Conservation (phyloP, 768 basidiomycete genomes). For the Collybiopsis confluens region DNA sequence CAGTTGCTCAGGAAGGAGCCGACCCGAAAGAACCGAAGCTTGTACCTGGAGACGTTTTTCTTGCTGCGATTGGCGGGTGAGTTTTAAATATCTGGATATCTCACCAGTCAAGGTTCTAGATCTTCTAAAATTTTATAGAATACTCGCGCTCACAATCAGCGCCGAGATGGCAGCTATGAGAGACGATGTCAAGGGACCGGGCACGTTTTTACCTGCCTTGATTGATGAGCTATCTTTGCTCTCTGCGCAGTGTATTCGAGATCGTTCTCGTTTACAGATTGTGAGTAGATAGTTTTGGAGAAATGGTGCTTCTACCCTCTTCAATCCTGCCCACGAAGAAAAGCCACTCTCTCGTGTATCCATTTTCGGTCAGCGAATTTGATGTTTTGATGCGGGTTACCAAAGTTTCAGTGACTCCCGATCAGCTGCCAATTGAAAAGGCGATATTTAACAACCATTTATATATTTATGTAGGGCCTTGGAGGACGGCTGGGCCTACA, state of each 20-base stretch:
- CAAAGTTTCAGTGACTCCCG: too few species aligned
- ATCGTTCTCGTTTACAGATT: slow-evolving; percentile 28
- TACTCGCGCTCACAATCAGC: slow-evolving; percentile 57
- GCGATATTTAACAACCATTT: too few species aligned
- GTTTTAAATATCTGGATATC: slow-evolving; percentile 15
- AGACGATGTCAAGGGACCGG: slow-evolving; percentile 51
- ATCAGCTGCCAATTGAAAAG: too few species aligned
- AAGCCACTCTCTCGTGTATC: too few species aligned
- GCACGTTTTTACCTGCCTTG: slow-evolving; percentile 60
- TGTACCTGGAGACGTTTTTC: slow-evolving; percentile 73
- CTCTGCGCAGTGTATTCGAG: slow-evolving; percentile 25
- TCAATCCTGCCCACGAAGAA: too few species aligned
- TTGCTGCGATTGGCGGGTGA: slow-evolving; percentile 75
- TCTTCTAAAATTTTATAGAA: slow-evolving; percentile 30
- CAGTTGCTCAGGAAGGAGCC: slow-evolving; percentile 20
- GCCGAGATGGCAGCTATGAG: slow-evolving; percentile 53
- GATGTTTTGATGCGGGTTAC: too few species aligned
- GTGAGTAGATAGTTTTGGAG: background rate
- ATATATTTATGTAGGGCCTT: too few species aligned
- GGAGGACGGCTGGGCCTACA: background rate
- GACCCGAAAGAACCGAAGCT: slow-evolving; percentile 41
- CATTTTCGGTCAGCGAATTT: too few species aligned
- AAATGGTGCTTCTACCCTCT: too few species aligned
- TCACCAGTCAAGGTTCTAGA: slow-evolving; percentile 4
- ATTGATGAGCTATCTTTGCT: slow-evolving; percentile 53